Percentiles rank a stretch among this genome's conserved stretches.
Conservation (phyloP, 805 yeast genomes). For the Candida boidinii region DNA sequence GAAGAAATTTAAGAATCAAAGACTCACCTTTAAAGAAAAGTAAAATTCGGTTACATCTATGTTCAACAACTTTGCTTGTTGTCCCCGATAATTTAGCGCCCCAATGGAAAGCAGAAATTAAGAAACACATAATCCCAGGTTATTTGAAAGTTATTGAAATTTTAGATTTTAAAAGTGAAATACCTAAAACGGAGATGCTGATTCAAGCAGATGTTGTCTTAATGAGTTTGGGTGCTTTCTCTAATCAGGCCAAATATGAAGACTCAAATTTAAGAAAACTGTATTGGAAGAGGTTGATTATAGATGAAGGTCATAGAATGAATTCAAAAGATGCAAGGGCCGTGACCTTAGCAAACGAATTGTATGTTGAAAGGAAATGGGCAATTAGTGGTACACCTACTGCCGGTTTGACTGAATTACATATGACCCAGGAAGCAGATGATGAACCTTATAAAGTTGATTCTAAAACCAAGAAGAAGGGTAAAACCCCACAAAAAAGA, state of each 20-base stretch:
- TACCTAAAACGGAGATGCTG: slow-evolving; percentile 27
- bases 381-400: slow-evolving; percentile 74
- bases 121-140: slow-evolving; percentile 39
- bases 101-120: slow-evolving; percentile 56
- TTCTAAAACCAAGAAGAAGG: too few relatives aligned
- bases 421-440: slow-evolving; percentile 31
- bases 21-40: slow-evolving; percentile 5
- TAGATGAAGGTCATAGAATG: slow-evolving; percentile 73
- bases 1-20: slow-evolving; percentile 11
- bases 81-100: slow-evolving; percentile 60
- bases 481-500: too few relatives aligned
- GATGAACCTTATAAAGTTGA: too few relatives aligned
- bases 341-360: slow-evolving; percentile 36
- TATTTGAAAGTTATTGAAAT: slow-evolving; percentile 29
- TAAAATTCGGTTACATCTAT: slow-evolving; percentile 24
- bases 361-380: slow-evolving; percentile 59
- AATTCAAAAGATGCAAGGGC: slow-evolving; percentile 41
- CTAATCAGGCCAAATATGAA: slow-evolving; percentile 27
- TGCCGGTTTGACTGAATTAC: slow-evolving; percentile 52
- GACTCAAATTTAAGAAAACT: slow-evolving; percentile 32
- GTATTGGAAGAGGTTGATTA: slow-evolving; percentile 61
- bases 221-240: slow-evolving; percentile 38
- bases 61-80: slow-evolving; percentile 48
- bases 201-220: slow-evolving; percentile 44
- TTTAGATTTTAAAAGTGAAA: slow-evolving; percentile 6